Evolutionary conservation across 257 asterid species (phyloP), one percentile per base, ranked within the genome.

Genomic region (Asclepias syriaca): DNA sequence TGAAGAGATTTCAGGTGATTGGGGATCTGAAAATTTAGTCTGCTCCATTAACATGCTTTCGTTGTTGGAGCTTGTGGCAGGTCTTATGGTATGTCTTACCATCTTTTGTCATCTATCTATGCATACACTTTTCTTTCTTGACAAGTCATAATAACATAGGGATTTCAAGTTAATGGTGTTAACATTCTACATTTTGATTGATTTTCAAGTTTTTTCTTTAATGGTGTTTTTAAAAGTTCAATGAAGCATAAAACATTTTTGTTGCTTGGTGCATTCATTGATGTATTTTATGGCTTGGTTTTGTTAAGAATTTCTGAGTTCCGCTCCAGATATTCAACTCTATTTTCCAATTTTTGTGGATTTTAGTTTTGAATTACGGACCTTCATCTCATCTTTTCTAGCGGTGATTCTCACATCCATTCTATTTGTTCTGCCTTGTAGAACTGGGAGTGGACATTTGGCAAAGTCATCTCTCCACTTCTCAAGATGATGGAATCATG

Each of bases 401-500:
- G 24, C 13, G 27, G 27, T 37, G 51, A n/a, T 65, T 50, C 77
- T 74, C 55, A 74, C 51, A 10, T 57, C 53, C 11, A 7, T 64
- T 32, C 24, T 53, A 22, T 46, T 71, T 68, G 24, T 9, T 70
- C 49, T 82, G 73, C 60, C 65, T 73, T 82, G 80, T 96, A 94
- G 99, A 82, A 81, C 78, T 94, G 99, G 97, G 83, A 81, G 60
- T 91, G 99, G 99, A 83, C 88, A 68, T 81, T 58, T 60, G 84
- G 76, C 75, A 82, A 82, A 72, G 72, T 94, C 48, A 54, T 90
- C 59, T 65, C 75, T 39, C 88, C 70, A 58, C 64, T 91, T 75
- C 71, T 86, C 69, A 80, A 80, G 50, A 50, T 83, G 72, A 64
- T 84, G 83, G 95, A 88, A 70, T 78, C 88, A 8, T 77, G 69